Evolutionary conservation across 1,284 basidiomycete species (phyloP), one percentile per base, ranked within the genome.

Genomic region (Leccinum subspadiceum): DNA sequence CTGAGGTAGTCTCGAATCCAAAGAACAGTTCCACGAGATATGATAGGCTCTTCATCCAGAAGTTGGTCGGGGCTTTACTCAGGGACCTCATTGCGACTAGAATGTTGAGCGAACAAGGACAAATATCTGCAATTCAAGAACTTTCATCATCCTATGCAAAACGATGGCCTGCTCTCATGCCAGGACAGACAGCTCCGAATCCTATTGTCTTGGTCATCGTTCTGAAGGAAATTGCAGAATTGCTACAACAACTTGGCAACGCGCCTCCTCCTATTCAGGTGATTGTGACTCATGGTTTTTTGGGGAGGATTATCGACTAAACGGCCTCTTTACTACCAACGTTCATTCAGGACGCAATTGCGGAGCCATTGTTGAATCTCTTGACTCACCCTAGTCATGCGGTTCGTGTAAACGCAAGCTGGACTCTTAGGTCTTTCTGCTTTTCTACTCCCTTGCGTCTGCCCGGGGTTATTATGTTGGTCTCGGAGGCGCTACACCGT

Each of bases 81-180:
- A 81, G 94, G 49, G 92, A 96, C 66, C 82, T 98, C 31, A 86
- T 99, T 53, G 94, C 92, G 1, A 86, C 91, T 5, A 80, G 94
- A 58, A 89, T 98, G 82, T 77, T 99, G 54, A 90, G 90, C 59
- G 96, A 98, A 70, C 93, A 94, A 65, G 94, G 90, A 0, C 96
- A 98, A 75, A 96, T 98, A 54, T 80, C 83, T 37, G 96, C 96
- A 0, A 92, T 98, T 31, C 89, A 92, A 65, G 94, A 96, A 65
- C 78, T 98, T 53, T 87, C 91, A 0, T 86, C 81, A 54, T 79
- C 82, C 5, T 97, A 94, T 69, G 79, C 98, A 58, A 93, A 92
- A 70, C 84, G 91, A 60, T 99, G 94, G 94, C 94, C 94, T 0
- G 89, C 93, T 1, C 84, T 96, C 71, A 89, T 97, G 82, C 94